phyloP scores from a whole-genome alignment of 371 early-diverging fungal genomes.

The Zychaea mexicana region DNA sequence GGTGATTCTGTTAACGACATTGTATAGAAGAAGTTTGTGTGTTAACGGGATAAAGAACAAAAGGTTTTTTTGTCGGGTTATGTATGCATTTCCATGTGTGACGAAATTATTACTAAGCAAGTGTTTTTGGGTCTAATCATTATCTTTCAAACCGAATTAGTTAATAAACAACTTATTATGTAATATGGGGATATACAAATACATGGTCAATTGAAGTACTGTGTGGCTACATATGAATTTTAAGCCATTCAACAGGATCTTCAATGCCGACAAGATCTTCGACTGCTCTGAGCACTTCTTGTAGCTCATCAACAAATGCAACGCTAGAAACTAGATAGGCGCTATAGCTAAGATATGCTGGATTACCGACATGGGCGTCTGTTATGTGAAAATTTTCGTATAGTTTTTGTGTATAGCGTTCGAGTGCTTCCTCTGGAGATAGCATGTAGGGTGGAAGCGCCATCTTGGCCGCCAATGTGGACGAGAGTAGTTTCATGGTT shows the following conservation, averaged over 20 bases:
- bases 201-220: background rate
- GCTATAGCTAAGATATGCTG: conserved; percentile 29
- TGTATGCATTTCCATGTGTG: no score
- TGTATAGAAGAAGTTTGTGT: background rate
- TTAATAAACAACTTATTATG: no score
- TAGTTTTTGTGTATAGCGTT: conserved; percentile 19
- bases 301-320: conserved; percentile 37
- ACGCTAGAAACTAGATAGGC: conserved; percentile 34
- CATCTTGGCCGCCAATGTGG: conserved; percentile 38
- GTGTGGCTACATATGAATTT: conserved; percentile 3
- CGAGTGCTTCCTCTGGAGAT: conserved; percentile 27
- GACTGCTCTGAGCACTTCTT: conserved; percentile 22
- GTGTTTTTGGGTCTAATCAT: no score
- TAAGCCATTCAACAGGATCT: conserved; percentile 39
- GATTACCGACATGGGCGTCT: conserved; percentile 21
- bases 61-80: no score
- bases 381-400: conserved; percentile 27
- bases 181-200: no score
- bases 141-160: no score
- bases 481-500: conserved; percentile 35
- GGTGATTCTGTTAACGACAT: background rate
- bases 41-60: no score
- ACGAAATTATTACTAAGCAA: no score
- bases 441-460: conserved; percentile 43
- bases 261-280: conserved; percentile 43